Conservation (phyloP, 192 early-diverging fungal species). For the Funneliformis mosseae region DNA sequence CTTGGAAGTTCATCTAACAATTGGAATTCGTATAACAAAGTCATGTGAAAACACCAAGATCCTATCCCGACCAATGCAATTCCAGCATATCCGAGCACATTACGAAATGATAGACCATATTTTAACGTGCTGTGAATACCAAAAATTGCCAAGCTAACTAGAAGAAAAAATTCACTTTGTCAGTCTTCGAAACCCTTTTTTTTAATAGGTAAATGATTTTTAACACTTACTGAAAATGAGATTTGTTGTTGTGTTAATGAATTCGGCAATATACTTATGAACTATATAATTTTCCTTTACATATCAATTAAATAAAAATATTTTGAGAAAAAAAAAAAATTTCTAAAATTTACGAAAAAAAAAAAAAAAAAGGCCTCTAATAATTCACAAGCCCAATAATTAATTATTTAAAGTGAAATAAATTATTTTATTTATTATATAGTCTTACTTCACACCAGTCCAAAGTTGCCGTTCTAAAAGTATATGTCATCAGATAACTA, state of each 20-base stretch:
- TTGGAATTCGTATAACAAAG: slow-evolving; percentile 71
- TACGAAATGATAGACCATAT: slow-evolving; percentile 53
- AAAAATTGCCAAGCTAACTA: slow-evolving; percentile 57
- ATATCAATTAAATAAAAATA: background rate
- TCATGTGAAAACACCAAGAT: slow-evolving; percentile 79
- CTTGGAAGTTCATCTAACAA: slow-evolving; percentile 82
- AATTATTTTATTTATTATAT: background rate
- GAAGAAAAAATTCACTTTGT: background rate
- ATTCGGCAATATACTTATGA: slow-evolving; percentile 75
- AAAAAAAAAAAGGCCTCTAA: background rate
- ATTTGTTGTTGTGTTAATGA: slow-evolving; percentile 77
- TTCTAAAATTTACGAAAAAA: too few species aligned
- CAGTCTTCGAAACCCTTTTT: background rate
- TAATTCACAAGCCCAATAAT: too few species aligned
- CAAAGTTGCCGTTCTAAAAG: slow-evolving; percentile 57
- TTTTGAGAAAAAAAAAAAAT: background rate
- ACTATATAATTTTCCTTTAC: slow-evolving; percentile 70
- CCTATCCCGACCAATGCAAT: slow-evolving; percentile 71
- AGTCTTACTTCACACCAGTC: slow-evolving; percentile 77
- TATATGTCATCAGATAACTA: too few species aligned
- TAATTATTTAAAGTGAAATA: background rate
- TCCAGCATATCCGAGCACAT: slow-evolving; percentile 58
- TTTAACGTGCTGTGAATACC: slow-evolving; percentile 59
- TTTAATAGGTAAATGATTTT: background rate
- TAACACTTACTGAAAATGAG: slow-evolving; percentile 54